Evolutionary conservation across 257 asterid species (phyloP).

Genomic region (Ilex asprella): DNA sequence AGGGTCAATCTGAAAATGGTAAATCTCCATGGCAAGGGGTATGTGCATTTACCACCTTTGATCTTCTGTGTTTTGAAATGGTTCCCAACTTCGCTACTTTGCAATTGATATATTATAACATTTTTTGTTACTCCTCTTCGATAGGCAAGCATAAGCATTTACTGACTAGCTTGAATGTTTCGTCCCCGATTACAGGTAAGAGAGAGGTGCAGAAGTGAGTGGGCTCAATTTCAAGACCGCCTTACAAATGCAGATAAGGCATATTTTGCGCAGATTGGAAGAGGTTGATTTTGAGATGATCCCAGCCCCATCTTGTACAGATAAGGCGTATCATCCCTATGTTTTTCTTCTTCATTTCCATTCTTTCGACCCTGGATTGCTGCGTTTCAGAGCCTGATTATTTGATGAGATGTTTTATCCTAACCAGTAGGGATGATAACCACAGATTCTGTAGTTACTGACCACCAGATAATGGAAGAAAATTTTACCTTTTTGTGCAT

Average conservation of each 20-base stretch:
- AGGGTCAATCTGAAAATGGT: slow-evolving; percentile 19
- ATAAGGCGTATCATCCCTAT: neutral
- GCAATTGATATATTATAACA: neutral
- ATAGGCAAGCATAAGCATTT: no score
- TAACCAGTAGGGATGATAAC: no score
- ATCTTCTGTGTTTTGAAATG: neutral
- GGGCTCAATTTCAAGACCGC: slow-evolving; percentile 27
- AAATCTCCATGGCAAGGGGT: slow-evolving; percentile 26
- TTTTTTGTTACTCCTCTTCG: neutral
- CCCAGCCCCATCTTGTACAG: slow-evolving; percentile 8
- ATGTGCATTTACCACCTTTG: neutral
- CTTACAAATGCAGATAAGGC: slow-evolving; percentile 20
- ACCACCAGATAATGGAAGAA: no score
- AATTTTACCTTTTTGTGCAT: no score
- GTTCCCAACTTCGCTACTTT: neutral
- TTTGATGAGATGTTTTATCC: no score
- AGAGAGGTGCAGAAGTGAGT: slow-evolving; percentile 23
- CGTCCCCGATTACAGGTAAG: slow-evolving; percentile 12
- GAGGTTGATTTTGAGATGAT: neutral
- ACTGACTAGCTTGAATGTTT: no score
- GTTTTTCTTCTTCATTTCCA: neutral
- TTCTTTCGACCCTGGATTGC: neutral
- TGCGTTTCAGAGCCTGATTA: no score
- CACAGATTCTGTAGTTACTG: no score
- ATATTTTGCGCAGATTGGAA: slow-evolving; percentile 14